These are phyloP conservation scores for Ophiostoma pallidulum DNA, from an alignment of 2,329 filamentous ascomycete species.

Conservation along the genomic window DNA sequence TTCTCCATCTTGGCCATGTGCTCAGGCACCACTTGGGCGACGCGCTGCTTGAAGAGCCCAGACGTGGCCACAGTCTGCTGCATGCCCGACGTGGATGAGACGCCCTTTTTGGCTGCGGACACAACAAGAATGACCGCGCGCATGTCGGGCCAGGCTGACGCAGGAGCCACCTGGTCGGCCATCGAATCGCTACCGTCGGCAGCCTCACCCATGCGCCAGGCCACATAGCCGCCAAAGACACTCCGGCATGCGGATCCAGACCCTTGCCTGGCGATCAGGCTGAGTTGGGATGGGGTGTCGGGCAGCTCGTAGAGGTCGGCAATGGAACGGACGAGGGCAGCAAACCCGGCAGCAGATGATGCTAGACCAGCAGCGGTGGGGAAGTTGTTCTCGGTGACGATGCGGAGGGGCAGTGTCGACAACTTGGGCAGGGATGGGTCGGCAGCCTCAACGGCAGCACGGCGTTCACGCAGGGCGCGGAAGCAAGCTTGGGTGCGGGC, in stretches of 20 bases:
- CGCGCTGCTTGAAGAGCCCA: slow-evolving; percentile 71
- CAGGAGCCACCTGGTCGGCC: slow-evolving; percentile 80
- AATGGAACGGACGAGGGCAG: slow-evolving; percentile 70
- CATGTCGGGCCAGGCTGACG: slow-evolving; percentile 92
- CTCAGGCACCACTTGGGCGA: slow-evolving; percentile 55
- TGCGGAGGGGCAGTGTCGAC: slow-evolving; percentile 63
- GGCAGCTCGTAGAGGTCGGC: slow-evolving; percentile 85
- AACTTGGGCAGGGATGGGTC: slow-evolving; percentile 74
- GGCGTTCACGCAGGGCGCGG: slow-evolving; percentile 69
- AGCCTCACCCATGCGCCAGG: slow-evolving; percentile 73
- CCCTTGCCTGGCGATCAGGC: slow-evolving; percentile 82
- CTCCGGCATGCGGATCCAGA: slow-evolving; percentile 91
- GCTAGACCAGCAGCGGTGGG: slow-evolving; percentile 89
- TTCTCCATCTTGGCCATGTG: slow-evolving; percentile 22
- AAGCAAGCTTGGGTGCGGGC: slow-evolving; percentile 93
- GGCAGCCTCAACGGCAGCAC: slow-evolving; percentile 62
- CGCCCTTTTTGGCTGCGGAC: slow-evolving; percentile 89
- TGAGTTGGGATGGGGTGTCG: slow-evolving; percentile 71
- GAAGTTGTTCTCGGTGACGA: slow-evolving; percentile 98
- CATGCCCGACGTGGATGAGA: slow-evolving; percentile 89
- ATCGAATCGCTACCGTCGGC: slow-evolving; percentile 77
- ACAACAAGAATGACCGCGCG: slow-evolving; percentile 84
- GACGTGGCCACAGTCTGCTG: slow-evolving; percentile 92
- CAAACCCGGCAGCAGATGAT: slow-evolving; percentile 60
- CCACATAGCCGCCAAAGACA: slow-evolving; percentile 91